phyloP scores from a whole-genome alignment of 2,329 filamentous ascomycete species.

The Paraphoma sp. region DNA sequence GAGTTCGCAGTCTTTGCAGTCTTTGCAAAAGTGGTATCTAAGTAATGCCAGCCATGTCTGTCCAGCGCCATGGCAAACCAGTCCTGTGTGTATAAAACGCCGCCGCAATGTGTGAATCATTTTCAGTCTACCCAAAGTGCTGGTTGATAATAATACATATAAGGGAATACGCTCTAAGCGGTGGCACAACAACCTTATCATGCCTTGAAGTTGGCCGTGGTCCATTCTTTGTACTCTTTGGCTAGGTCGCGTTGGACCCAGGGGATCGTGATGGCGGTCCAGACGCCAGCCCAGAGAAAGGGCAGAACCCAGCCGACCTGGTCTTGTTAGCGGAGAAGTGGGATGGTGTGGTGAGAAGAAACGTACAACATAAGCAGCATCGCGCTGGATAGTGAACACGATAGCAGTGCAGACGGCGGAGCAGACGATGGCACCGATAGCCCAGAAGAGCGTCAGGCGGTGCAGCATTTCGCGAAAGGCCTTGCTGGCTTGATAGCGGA shows the following conservation, averaged over 20 bases:
- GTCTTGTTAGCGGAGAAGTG: slow-evolving; percentile 1
- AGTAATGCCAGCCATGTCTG: not conserved
- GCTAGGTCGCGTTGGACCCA: slow-evolving; percentile 52
- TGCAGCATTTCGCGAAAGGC: slow-evolving; percentile 61
- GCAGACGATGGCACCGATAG: slow-evolving; percentile 51
- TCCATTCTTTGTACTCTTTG: slow-evolving; percentile 46
- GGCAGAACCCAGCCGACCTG: slow-evolving; percentile 57
- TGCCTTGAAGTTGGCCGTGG: slow-evolving; percentile 46
- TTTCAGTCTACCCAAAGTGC: not conserved
- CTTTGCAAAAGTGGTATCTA: not conserved
- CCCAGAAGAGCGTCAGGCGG: slow-evolving; percentile 61
- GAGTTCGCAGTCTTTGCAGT: not conserved
- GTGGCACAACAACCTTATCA: slow-evolving; percentile 13
- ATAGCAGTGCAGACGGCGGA: slow-evolving; percentile 52
- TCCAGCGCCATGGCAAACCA: not conserved
- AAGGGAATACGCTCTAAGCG: not conserved
- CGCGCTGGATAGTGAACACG: slow-evolving; percentile 55
- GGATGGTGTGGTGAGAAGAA: slow-evolving; percentile 4
- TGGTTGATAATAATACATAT: slow-evolving; percentile 4
- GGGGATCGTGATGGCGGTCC: slow-evolving; percentile 53
- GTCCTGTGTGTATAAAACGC: slow-evolving; percentile 8
- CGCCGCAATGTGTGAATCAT: slow-evolving; percentile 1
- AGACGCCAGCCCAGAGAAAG: slow-evolving; percentile 58
- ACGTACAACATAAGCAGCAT: slow-evolving; percentile 57
- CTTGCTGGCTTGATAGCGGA: slow-evolving; percentile 61